Base-by-base conservation (phyloP, 768 basidiomycete genomes). In the Hemileccinum rubropunctum region DNA sequence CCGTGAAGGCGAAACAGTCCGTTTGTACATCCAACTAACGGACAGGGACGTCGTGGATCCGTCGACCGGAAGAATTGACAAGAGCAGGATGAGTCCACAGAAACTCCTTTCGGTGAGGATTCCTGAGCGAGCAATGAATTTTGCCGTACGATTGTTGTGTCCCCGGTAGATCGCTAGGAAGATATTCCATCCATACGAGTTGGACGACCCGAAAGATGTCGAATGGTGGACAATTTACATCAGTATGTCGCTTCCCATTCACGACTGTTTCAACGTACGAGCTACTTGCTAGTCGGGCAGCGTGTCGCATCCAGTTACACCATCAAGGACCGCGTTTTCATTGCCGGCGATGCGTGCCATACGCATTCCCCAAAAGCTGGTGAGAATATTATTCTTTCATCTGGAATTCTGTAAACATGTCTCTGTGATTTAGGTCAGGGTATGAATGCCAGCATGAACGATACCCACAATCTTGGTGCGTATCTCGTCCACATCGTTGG, bases 391-490 rank as follows among this genome's bases (percentile, higher is more conserved):
- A 12, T 5, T 14, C 9, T 38, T 15, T 28, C 5, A 35, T 15
- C 2, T 20, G 15, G 26, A 27, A 34, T 26, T 34, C 18, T 13
- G 14, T 3, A 21, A 39, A 26, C 17, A 38, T 32, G 48, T 18
- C 36, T 43, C 35, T 15, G 0, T n/a, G 42, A 11, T 52, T 27
- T 28, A 82, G 82, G 86, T 13, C 86, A 88, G 62, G 86, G 84
- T 11, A 83, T 86, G 85, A 86, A 87, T 57, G 86, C 84, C 8
- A 82, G 82, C 53, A 87, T 88, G 81, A 82, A 80, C 42, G 87
- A 88, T 59, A 76, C 82, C 15, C 86, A 86, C 53, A 88, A 88
- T 58, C 75, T 89, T 20, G 77, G 82, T 78, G 51, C 37, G 67
- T 51, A 6, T 35, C 10, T 36, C 6, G 12, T 26, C 3, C 15